Conservation (phyloP, 2,329 filamentous ascomycete genomes). For the Calonectria honghensis region DNA sequence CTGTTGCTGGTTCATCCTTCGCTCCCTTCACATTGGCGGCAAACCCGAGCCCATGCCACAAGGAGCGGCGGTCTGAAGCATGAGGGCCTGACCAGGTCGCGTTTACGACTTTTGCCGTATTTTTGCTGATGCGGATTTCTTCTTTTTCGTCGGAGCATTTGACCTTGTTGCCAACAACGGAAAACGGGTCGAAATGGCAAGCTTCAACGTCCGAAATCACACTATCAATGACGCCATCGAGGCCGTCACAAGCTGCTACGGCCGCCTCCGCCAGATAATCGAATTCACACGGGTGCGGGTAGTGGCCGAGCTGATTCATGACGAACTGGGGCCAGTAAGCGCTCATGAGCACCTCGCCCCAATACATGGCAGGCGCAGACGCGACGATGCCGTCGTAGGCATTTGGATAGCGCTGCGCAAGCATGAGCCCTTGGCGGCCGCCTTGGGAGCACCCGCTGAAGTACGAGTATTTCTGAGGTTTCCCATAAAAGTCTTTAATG, state of each 20-base stretch:
- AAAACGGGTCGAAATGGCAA: conserved; percentile 46
- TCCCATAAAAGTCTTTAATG: conserved; percentile 38
- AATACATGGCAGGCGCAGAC: conserved; percentile 36
- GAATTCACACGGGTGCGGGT: conserved; percentile 41
- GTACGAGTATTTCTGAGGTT: conserved; percentile 39
- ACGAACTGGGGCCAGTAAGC: conserved; percentile 33
- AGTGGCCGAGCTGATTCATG: conserved; percentile 33
- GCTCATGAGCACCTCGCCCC: conserved; percentile 27
- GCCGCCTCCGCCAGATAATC: conserved; percentile 29
- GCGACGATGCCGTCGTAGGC: conserved; percentile 47
- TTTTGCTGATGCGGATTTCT: neutral
- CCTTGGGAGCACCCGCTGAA: conserved; percentile 48
- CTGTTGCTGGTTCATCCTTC: neutral
- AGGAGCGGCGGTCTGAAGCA: neutral
- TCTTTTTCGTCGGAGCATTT: conserved; percentile 5
- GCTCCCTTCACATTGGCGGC: conserved; percentile 20
- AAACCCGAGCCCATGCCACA: conserved; percentile 32
- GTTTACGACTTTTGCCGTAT: conserved; percentile 26
- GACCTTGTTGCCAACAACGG: conserved; percentile 36
- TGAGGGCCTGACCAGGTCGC: conserved; percentile 28
- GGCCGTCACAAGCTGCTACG: conserved; percentile 43
- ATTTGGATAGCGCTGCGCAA: conserved; percentile 42
- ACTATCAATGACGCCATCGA: conserved; percentile 51
- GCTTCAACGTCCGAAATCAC: conserved; percentile 48
- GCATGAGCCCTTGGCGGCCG: conserved; percentile 41